Percentiles rank a stretch among this genome's conserved stretches.
phyloP scores from a whole-genome alignment of 202 grass and related monocot genomes.

The Musa balbisiana region DNA sequence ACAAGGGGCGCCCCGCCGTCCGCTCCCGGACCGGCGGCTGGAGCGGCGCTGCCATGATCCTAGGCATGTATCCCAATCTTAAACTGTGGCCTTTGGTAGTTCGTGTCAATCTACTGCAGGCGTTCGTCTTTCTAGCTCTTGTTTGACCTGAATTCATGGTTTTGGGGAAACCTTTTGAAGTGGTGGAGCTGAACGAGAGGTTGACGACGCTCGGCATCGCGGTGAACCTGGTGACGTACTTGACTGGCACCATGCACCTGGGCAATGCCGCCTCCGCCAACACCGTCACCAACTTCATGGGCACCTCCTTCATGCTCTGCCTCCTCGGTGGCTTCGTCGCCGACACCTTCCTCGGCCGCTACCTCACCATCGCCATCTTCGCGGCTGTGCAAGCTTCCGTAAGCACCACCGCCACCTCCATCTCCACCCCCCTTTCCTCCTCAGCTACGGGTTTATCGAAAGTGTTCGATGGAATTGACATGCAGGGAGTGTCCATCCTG shows the following conservation, averaged over 20 bases:
- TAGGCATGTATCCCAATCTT: conserved; percentile 24
- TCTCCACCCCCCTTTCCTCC: too few species aligned
- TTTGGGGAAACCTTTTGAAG: neutral
- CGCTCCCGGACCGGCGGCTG: conserved; percentile 58
- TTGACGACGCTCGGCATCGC: conserved; percentile 80
- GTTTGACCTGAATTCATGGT: too few species aligned
- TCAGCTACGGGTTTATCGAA: too few species aligned
- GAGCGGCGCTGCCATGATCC: conserved; percentile 64
- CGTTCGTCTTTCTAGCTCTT: too few species aligned
- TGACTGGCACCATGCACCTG: conserved; percentile 71
- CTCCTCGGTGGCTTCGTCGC: conserved; percentile 87
- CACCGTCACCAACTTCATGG: conserved; percentile 93
- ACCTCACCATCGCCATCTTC: conserved; percentile 87
- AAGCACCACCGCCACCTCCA: neutral
- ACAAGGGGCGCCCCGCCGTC: conserved; percentile 60
- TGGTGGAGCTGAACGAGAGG: conserved; percentile 73
- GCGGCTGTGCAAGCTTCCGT: conserved; percentile 66
- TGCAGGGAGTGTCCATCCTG: conserved; percentile 63
- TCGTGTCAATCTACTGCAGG: too few species aligned
- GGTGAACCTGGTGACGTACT: conserved; percentile 76
- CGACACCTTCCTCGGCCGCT: conserved; percentile 72
- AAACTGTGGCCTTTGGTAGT: neutral
- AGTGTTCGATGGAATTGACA: too few species aligned
- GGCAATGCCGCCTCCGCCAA: conserved; percentile 75
- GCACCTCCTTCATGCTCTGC: conserved; percentile 94